These are phyloP conservation scores for Yarrowia sp. DNA, from an alignment of 805 yeast genomes.

Conservation along the genomic window DNA sequence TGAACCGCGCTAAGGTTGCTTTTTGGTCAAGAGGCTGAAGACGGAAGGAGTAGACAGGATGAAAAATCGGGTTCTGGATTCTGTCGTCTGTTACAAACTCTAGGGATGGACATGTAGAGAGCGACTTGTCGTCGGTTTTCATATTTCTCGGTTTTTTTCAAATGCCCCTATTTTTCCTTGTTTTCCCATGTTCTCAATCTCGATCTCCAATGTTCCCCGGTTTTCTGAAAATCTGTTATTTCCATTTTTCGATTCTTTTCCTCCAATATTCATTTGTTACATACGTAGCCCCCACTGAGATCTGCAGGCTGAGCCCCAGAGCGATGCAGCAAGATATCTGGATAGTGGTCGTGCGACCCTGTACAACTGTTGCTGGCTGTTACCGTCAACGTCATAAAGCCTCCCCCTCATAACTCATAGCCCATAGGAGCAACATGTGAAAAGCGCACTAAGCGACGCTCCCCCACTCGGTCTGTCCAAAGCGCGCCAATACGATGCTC, in stretches of 20 bases:
- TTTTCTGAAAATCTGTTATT: no score
- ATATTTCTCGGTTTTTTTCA: no score
- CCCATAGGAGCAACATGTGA: constrained; percentile 1
- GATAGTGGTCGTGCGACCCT: no score
- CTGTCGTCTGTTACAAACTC: neutral
- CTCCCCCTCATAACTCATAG: neutral
- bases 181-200: no score
- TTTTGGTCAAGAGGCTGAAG: constrained; percentile 23
- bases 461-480: neutral
- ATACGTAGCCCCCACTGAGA: neutral
- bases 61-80: no score
- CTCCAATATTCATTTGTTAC: neutral
- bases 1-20: constrained; percentile 27
- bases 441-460: neutral
- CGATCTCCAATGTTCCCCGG: no score
- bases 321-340: no score
- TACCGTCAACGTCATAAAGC: no score
- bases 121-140: no score
- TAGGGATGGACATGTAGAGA: neutral
- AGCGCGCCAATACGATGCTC: constrained; percentile 21
- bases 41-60: constrained; percentile 10
- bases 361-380: no score
- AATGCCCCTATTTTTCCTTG: no score
- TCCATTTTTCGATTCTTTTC: no score
- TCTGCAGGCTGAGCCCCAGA: constrained; percentile 15